Evolutionary conservation across 129 eudicot genomes (phyloP).

Genomic region (Mikania micrantha): DNA sequence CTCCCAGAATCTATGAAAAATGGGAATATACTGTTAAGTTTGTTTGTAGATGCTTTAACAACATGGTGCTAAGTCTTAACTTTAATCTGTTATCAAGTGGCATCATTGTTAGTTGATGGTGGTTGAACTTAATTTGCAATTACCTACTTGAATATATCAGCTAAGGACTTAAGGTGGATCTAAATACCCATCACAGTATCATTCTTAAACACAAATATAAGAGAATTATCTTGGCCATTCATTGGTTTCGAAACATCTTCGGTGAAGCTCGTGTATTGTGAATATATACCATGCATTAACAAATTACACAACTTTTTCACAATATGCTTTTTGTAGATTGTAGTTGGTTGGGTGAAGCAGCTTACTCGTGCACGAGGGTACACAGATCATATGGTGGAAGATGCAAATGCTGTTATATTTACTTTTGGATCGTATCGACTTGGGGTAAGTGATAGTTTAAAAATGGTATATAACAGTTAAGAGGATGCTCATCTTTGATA

Average conservation of each 20-base stretch:
- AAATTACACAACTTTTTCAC: background rate
- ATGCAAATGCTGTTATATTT: constrained; percentile 66
- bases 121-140: background rate
- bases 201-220: background rate
- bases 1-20: too few species aligned
- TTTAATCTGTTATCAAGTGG: too few species aligned
- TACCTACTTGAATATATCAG: background rate
- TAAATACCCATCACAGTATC: background rate
- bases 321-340: constrained; percentile 28
- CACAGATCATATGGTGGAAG: constrained; percentile 74
- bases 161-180: background rate
- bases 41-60: background rate
- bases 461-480: background rate
- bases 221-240: background rate
- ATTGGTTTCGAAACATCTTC: background rate
- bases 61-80: too few species aligned
- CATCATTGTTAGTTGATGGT: too few species aligned
- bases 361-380: constrained; percentile 71
- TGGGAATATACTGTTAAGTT: too few species aligned
- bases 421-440: constrained; percentile 82
- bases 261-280: background rate
- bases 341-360: constrained; percentile 72
- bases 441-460: constrained; percentile 41
- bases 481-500: background rate
- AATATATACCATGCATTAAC: background rate